Evolutionary conservation across 2,329 filamentous ascomycete genomes (phyloP).

Genomic region (Alternaria rosae): DNA sequence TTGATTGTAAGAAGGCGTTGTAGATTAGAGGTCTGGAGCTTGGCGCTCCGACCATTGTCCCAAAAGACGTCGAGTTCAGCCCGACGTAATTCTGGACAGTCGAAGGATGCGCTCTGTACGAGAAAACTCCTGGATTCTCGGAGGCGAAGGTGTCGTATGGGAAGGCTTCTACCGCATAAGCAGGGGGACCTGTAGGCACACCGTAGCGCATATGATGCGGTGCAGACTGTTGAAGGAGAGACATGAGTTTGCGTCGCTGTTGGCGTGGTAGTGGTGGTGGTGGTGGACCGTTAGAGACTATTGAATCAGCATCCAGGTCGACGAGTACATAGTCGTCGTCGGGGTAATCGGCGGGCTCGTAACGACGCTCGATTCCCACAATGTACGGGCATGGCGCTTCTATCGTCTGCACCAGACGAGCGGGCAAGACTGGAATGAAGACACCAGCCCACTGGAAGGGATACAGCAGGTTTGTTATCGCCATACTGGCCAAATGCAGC

Average conservation of each 20-base stretch:
- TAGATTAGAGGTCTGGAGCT: conserved; percentile 73
- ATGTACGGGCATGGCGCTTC: conserved; percentile 98
- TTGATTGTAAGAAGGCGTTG: conserved; percentile 87
- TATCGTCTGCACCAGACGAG: conserved; percentile 84
- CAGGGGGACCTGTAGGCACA: conserved; percentile 85
- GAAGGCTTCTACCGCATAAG: conserved; percentile 91
- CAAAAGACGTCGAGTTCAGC: conserved; percentile 89
- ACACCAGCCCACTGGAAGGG: conserved; percentile 93
- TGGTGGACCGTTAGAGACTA: conserved; percentile 79
- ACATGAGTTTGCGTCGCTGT: conserved; percentile 86
- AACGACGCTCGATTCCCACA: conserved; percentile 91
- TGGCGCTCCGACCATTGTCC: conserved; percentile 65
- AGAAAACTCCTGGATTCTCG: conserved; percentile 83
- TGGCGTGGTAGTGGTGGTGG: conserved; percentile 85
- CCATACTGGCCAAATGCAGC: conserved; percentile 90
- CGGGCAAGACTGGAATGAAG: conserved; percentile 89
- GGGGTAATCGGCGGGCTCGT: conserved; percentile 83
- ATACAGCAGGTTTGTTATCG: conserved; percentile 85
- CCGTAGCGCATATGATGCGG: conserved; percentile 88
- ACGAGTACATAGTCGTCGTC: conserved; percentile 96
- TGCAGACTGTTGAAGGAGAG: conserved; percentile 86
- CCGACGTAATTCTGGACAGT: conserved; percentile 85
- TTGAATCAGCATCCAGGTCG: conserved; percentile 88
- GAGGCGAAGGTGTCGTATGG: conserved; percentile 89
- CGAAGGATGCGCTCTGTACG: conserved; percentile 71